These are phyloP conservation scores for Monosporascus sp. DNA, from an alignment of 2,329 filamentous ascomycete species.

Conservation along the genomic window DNA sequence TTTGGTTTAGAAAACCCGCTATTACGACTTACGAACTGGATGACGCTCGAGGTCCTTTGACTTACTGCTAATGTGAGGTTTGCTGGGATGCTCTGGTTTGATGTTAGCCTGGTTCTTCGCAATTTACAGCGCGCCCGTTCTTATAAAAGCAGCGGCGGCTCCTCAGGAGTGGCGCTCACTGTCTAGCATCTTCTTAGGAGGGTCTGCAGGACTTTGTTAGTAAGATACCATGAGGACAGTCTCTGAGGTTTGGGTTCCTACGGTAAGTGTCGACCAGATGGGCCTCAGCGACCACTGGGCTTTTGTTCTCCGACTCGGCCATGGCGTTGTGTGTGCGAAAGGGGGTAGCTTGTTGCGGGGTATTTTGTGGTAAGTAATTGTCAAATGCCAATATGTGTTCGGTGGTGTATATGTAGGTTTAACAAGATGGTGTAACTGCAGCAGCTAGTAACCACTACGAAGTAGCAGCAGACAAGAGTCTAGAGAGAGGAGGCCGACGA, in stretches of 20 bases:
- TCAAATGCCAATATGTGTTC: not conserved
- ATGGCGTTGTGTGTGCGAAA: slow-evolving; percentile 28
- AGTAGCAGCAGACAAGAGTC: not conserved
- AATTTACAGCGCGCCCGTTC: not conserved
- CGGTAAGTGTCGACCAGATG: slow-evolving; percentile 71
- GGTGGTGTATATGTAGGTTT: no score
- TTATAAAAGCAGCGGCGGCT: not conserved
- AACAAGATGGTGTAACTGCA: not conserved
- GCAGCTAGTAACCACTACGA: not conserved
- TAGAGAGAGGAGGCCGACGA: not conserved
- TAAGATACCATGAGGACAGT: slow-evolving; percentile 7
- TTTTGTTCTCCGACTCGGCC: slow-evolving; percentile 40
- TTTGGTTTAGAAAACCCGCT: slow-evolving; percentile 13
- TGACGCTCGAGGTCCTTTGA: slow-evolving; percentile 8
- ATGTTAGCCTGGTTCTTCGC: slow-evolving; percentile 17
- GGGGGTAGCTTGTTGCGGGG: slow-evolving; percentile 13
- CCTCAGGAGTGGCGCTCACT: slow-evolving; percentile 43
- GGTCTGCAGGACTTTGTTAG: slow-evolving; percentile 40
- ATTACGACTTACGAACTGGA: not conserved
- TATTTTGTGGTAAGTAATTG: slow-evolving; percentile 1
- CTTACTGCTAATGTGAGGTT: slow-evolving; percentile 62
- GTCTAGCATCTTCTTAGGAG: slow-evolving; percentile 61
- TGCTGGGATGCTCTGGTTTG: slow-evolving; percentile 59
- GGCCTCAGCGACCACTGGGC: slow-evolving; percentile 66
- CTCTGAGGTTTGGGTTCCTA: slow-evolving; percentile 33